Conservation (phyloP, 108 stramenopile genomes). For the Nitzschia palea region DNA sequence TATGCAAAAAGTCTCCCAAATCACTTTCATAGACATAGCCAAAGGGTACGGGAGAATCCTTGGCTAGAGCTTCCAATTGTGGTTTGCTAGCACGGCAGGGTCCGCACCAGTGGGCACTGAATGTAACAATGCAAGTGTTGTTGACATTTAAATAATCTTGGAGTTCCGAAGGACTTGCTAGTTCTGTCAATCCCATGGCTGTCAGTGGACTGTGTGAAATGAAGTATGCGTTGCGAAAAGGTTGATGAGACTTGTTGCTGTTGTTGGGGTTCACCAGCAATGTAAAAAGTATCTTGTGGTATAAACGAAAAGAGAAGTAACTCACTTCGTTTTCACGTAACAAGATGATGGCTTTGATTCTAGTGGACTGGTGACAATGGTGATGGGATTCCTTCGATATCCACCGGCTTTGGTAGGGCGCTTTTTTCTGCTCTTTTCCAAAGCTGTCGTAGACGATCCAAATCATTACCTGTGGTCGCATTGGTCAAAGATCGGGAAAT, state of each 20-base stretch:
- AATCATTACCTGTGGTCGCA: too few relatives aligned
- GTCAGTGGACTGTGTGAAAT: too few relatives aligned
- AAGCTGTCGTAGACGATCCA: too few relatives aligned
- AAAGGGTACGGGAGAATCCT: slow-evolving; percentile 34
- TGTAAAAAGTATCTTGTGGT: background rate
- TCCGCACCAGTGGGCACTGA: slow-evolving; percentile 67
- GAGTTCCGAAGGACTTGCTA: slow-evolving; percentile 47
- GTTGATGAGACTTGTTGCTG: background rate
- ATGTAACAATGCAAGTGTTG: slow-evolving; percentile 48
- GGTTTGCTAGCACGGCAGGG: slow-evolving; percentile 74
- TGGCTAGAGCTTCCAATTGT: slow-evolving; percentile 45
- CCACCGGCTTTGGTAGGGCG: too few relatives aligned
- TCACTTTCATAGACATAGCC: slow-evolving; percentile 72
- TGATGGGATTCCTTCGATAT: too few relatives aligned
- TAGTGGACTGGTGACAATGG: too few relatives aligned
- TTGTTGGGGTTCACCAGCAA: background rate
- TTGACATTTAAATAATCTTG: slow-evolving; percentile 46
- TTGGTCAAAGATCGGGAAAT: background rate
- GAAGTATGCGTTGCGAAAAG: background rate
- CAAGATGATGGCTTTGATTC: too few relatives aligned
- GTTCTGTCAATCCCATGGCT: slow-evolving; percentile 52
- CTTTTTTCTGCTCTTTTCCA: background rate
- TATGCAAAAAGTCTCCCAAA: slow-evolving; percentile 60
- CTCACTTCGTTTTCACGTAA: too few relatives aligned
- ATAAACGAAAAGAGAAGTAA: background rate